Percentiles rank a stretch among this genome's conserved stretches.
These are phyloP conservation scores for Rosa lucieae DNA, from an alignment of 306 rosid genomes.

Conservation along the genomic window DNA sequence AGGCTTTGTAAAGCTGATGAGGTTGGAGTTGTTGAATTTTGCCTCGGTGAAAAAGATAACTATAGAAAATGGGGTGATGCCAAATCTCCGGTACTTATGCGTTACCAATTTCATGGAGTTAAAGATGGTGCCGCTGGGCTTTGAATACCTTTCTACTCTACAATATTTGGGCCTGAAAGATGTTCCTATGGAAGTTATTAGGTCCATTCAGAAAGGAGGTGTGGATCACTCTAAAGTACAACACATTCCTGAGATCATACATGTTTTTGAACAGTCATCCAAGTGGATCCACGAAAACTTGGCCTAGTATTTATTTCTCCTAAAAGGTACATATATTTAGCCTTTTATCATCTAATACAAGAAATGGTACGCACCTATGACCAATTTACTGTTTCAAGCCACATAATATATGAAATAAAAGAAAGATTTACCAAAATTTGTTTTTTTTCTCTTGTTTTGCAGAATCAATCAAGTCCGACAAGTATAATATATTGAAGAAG, in stretches of 20 bases:
- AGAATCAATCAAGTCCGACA: too few relatives aligned
- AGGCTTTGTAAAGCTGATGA: constrained; percentile 1
- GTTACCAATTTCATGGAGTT: neutral
- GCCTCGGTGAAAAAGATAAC: neutral
- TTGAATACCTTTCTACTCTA: constrained; percentile 1
- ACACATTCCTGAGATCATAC: neutral
- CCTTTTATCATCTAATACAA: too few relatives aligned
- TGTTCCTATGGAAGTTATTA: neutral
- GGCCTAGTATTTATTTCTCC: too few relatives aligned
- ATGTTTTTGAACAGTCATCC: too few relatives aligned
- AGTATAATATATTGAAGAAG: too few relatives aligned
- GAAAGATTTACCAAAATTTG: too few relatives aligned
- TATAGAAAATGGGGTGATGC: neutral
- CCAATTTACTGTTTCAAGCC: too few relatives aligned
- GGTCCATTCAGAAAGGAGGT: neutral
- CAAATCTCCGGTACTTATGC: neutral
- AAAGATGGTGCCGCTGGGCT: constrained; percentile 4
- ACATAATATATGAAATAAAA: too few relatives aligned
- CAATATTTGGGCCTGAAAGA: neutral
- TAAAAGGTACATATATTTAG: too few relatives aligned
- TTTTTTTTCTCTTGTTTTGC: too few relatives aligned
- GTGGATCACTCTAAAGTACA: neutral
- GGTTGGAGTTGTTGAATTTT: neutral
- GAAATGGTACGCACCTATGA: too few relatives aligned
- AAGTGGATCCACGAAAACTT: too few relatives aligned